Evolutionary conservation across 352 stramenopile genomes (phyloP).

Genomic region (Globisporangium alternatum): DNA sequence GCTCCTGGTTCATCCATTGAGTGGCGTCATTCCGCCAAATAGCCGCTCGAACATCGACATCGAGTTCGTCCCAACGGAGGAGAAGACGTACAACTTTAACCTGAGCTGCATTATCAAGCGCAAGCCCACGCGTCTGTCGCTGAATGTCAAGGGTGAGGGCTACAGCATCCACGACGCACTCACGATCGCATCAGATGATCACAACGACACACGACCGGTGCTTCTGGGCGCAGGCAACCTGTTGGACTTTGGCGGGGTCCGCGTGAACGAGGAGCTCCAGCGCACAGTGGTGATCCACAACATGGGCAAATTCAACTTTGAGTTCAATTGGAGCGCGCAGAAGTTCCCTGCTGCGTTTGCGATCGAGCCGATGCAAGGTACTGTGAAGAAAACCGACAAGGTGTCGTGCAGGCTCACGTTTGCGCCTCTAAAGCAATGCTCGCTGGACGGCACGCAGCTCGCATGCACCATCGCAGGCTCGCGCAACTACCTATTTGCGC

Average conservation of each 20-base stretch:
- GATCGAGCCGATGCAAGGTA: constrained; percentile 78
- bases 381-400: constrained; percentile 88
- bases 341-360: constrained; percentile 40
- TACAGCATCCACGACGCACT: constrained; percentile 90
- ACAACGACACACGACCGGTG: constrained; percentile 35
- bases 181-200: constrained; percentile 34
- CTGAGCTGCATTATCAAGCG: constrained; percentile 90
- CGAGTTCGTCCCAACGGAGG: constrained; percentile 88
- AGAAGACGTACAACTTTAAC: constrained; percentile 94
- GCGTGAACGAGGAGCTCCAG: constrained; percentile 75
- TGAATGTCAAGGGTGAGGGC: constrained; percentile 95
- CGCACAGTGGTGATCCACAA: constrained; percentile 87
- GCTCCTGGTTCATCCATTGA: constrained; percentile 84
- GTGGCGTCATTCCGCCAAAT: constrained; percentile 88
- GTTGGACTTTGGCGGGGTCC: constrained; percentile 88
- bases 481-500: constrained; percentile 71
- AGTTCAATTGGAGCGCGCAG: constrained; percentile 82
- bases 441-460: constrained; percentile 67
- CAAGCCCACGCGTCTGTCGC: constrained; percentile 87
- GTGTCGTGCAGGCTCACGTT: constrained; percentile 73
- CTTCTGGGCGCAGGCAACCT: constrained; percentile 31
- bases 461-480: constrained; percentile 86
- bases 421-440: constrained; percentile 64
- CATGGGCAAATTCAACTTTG: constrained; percentile 94
- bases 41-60: constrained; percentile 79